Evolutionary conservation across 176 grass and related monocot species (phyloP).

Genomic region (Areca catechu): DNA sequence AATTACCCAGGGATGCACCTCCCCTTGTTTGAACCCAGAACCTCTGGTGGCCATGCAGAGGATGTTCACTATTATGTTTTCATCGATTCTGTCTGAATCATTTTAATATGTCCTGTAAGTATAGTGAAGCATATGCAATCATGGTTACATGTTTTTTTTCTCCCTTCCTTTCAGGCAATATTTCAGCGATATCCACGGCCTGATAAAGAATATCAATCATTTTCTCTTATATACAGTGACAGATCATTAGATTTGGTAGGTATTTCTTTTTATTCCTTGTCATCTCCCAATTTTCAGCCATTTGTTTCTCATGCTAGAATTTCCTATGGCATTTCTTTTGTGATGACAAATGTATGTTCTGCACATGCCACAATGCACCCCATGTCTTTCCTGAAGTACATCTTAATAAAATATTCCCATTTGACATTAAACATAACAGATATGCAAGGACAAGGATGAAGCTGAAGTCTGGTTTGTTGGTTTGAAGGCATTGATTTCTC

Average conservation of each 20-base stretch:
- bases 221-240: conserved; percentile 68
- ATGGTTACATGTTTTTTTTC: neutral
- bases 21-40: no score
- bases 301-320: neutral
- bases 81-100: no score
- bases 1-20: no score
- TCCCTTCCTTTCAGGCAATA: conserved; percentile 42
- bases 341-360: neutral
- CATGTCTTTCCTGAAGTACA: no score
- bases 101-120: no score
- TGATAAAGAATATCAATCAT: conserved; percentile 84
- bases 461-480: conserved; percentile 70
- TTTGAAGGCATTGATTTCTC: conserved; percentile 53
- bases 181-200: conserved; percentile 64
- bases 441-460: conserved; percentile 86
- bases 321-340: no score
- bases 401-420: no score
- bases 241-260: conserved; percentile 77
- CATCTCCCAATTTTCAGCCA: conserved; percentile 3
- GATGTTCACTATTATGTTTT: no score
- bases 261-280: conserved; percentile 15
- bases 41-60: no score
- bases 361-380: neutral
- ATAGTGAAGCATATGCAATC: no score
- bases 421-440: conserved; percentile 25